Base-by-base conservation (phyloP, 768 basidiomycete species). In the Exsudoporus frostii region DNA sequence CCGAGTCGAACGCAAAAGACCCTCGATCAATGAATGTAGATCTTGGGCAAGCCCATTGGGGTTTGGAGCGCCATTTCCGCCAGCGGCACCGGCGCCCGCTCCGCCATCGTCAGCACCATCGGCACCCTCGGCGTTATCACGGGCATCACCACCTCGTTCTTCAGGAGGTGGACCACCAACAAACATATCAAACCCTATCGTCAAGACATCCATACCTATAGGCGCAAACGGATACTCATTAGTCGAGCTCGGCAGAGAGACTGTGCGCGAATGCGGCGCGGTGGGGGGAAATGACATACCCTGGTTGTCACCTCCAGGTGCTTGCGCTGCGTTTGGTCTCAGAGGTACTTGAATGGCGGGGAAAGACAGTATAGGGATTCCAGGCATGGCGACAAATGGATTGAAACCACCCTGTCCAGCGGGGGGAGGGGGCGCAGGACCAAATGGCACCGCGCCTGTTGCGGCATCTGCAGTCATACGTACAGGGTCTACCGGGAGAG, bases 131-230 rank as follows among this genome's bases (percentile, higher is more conserved):
- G 53, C 20, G 25, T 55, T 51, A 46, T 54, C 55, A 37, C 45
- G 57, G 54, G 36, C 24, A 45, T 57, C 45, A 4, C 15, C 58
- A 20, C 41, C 62, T 19, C 40, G 41, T 22, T 49, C 57, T 36
- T 40, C 59, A 15, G 51, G 54, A 4, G 53, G 56, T 13, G 60
- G 49, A 37, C 58, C 61, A 40, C 58, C 63, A 9, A 74, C 55
- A 50, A 74, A 67, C 62, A 76, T 70, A 50, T 76, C 74, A 27
- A 76, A 56, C n/a, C 75, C 75, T 46, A 76, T 69, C 19, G 74
- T 74, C 24, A 76, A 4, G 6, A 73, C 53, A 39, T 69, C 67
- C 1, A 62, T 46, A 48, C 51, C 69, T 56, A 25, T 13, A 39
- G 25, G 40, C 5, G 8, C 32, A 53, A 56, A 52, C 0, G 46